Conservation (phyloP, 352 stramenopile species). For the Pythium phragmiticola region DNA sequence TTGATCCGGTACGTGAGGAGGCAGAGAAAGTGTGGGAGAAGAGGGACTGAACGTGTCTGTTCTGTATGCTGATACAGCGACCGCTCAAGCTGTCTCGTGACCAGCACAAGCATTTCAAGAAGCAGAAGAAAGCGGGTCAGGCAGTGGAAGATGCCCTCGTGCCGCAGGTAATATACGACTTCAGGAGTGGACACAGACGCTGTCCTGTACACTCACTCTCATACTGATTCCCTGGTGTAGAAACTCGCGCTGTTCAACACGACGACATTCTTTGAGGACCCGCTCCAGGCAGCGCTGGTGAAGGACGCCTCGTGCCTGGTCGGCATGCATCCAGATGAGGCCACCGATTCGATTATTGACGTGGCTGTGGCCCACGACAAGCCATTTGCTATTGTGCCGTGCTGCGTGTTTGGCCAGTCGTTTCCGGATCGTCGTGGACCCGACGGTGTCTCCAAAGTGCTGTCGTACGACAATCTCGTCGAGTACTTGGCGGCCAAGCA, state of each 20-base stretch:
- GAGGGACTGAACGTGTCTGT: neutral
- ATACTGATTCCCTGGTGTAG: slow-evolving; percentile 11
- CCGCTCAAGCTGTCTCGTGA: slow-evolving; percentile 67
- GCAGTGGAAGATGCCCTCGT: slow-evolving; percentile 37
- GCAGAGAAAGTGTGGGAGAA: neutral
- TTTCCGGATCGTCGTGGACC: slow-evolving; percentile 75
- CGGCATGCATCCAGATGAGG: slow-evolving; percentile 95
- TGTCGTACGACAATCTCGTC: slow-evolving; percentile 79
- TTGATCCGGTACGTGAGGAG: slow-evolving; percentile 65
- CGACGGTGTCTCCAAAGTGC: slow-evolving; percentile 46
- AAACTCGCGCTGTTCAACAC: slow-evolving; percentile 59
- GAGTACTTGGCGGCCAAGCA: slow-evolving; percentile 79
- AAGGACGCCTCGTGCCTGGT: slow-evolving; percentile 79
- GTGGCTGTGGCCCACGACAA: slow-evolving; percentile 88
- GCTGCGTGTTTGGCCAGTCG: slow-evolving; percentile 92
- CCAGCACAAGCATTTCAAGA: slow-evolving; percentile 75
- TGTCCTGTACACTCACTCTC: neutral
- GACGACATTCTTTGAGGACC: slow-evolving; percentile 51
- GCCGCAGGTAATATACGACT: slow-evolving; percentile 38
- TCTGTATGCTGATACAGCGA: slow-evolving; percentile 32
- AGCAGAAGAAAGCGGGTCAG: slow-evolving; percentile 47
- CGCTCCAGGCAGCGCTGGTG: slow-evolving; percentile 53
- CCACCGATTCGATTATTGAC: slow-evolving; percentile 94
- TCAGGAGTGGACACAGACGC: neutral
- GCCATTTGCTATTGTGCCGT: slow-evolving; percentile 95